Base-by-base conservation (phyloP, 306 rosid species). In the Begonia masoniana region DNA sequence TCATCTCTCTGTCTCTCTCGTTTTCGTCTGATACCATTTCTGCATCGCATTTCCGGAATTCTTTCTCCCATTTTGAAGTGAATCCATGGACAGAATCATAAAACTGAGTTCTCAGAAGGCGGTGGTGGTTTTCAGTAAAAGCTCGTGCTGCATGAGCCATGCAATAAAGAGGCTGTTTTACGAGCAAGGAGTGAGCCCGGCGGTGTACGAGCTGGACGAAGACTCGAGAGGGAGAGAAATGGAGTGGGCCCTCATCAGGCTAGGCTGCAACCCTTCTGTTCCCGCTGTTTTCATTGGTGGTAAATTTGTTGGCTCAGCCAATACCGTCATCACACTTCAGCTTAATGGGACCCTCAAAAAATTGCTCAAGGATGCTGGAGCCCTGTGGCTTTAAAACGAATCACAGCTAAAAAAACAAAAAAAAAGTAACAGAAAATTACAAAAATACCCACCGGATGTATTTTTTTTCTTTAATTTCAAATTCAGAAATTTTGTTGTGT, bases 81-180 rank as follows among this genome's bases (percentile, higher is more conserved):
- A 49, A 52, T 4, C 50, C 13, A 87, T 91, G 97, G 96, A 91
- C 26, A 80, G 88, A 0, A 69, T 91, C 52, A 72, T 78, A 10
- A 91, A 83, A 14, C 13, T 91, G 71, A 80, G 78, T 21, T 81
- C 97, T 0, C 94, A 85, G 45, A 85, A 78, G 65, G 96, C 97
- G 0, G 92, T 91, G 73, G 97, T 91, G 81, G 85, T 91, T 11
- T 91, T 91, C 80, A 91, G 97, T 75, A 91, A 91, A 85, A 91
- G 94, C 64, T 80, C 96, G 0, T 91, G 97, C 43, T 92, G 97
- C 88, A 91, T 91, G 94, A 76, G 81, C 64, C 96, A 91, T 64
- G 88, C 97, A 10, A 81, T 91, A 2, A 91, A 91, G 83, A 76
- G 91, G 69, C 68, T 91, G 7, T 76, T 91, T 15, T 91, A 85